Evolutionary conservation across 2,329 filamentous ascomycete genomes (phyloP).

Genomic region (Dryadomyces quercivorus): DNA sequence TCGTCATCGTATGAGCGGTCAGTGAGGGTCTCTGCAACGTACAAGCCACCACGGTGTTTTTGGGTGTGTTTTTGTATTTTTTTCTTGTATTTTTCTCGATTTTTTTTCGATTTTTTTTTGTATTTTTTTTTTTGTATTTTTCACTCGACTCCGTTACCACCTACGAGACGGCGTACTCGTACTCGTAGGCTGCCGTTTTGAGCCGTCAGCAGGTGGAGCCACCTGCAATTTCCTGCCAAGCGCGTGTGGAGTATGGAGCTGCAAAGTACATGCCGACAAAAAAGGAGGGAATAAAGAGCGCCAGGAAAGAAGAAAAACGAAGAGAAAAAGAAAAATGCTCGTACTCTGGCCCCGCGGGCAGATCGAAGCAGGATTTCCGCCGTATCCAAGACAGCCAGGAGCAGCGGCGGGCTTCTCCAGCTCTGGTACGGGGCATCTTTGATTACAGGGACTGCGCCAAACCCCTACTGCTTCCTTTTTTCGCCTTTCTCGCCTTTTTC

Average conservation of each 20-base stretch:
- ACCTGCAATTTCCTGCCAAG: conserved; percentile 1
- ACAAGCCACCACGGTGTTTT: too few species aligned
- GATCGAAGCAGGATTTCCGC: neutral
- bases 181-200: neutral
- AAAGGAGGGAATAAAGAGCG: too few species aligned
- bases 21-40: too few species aligned
- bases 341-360: too few species aligned
- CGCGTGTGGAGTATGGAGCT: neutral
- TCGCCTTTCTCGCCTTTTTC: neutral
- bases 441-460: too few species aligned
- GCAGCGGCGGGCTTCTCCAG: neutral
- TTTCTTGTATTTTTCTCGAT: too few species aligned
- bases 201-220: neutral
- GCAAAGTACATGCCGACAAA: neutral
- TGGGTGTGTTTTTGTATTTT: too few species aligned
- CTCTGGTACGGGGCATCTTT: too few species aligned
- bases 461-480: neutral
- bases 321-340: neutral
- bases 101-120: too few species aligned
- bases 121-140: neutral
- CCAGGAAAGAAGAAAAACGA: neutral
- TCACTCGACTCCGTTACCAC: neutral
- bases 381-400: too few species aligned
- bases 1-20: too few species aligned
- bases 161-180: neutral